Evolutionary conservation across 495 filamentous ascomycete species (phyloP), one percentile per base, ranked within the genome.

Genomic region (Annulohypoxylon moriforme): DNA sequence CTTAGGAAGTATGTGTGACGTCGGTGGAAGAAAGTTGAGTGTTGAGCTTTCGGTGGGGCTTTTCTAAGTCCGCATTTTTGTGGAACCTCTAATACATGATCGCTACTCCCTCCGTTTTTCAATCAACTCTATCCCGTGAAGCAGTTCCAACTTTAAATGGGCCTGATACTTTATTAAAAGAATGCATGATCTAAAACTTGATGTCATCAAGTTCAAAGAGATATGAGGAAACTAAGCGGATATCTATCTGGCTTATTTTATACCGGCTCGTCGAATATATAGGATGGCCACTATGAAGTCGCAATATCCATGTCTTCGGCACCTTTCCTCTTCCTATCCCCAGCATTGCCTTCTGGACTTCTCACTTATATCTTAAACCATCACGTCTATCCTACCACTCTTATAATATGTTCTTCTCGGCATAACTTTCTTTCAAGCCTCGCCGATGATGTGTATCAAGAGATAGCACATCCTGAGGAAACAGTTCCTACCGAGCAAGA

Each of bases 361-460:
- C 79, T 96, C 22, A 80, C 85, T 59, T 86, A 88, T 74, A 77
- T 95, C 27, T 79, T 97, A 34, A 71, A 87, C 34, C 76, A 82
- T 27, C 85, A 89, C 72, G 55, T 73, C 38, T 75, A 79, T 67
- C 83, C 87, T 2, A 90, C 87, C 1, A 89, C 87, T 0, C 77
- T 97, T 13, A 78, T 97, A 56, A 82, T 96, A 76, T 96, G 94
- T 77, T 87, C 87, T 5, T 85, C 87, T 14, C 87, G 87, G 47
- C 78, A 86, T 3, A 83, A 82, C 14, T 96, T 97, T 65, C 79
- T 96, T 18, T 72, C 78, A 31, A 74, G 80, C 29, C 78, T 85
- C 33, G 66, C 79, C 49, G 64, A 79, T 3, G 79, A 85, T 52
- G 49, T 82, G 16, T 42, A 27, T 18, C 50, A 20, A 8, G 66